phyloP scores from a whole-genome alignment of 352 stramenopile species.

The Globisporangium cylindrosporum region DNA sequence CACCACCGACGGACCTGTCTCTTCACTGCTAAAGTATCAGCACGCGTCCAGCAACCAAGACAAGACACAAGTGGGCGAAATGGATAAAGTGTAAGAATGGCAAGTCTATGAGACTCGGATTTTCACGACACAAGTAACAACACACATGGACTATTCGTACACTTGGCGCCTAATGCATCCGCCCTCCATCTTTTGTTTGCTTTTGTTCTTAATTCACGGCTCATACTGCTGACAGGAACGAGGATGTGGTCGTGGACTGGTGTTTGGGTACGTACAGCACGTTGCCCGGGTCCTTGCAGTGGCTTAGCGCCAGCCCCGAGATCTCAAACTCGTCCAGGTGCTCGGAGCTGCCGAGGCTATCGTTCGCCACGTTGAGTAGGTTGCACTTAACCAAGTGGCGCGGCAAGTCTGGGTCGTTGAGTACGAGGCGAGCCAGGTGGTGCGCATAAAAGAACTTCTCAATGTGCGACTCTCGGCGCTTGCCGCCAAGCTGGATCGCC shows the following conservation, averaged over 20 bases:
- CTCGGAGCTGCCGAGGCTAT: conserved; percentile 51
- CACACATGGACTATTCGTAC: background rate
- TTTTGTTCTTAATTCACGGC: background rate
- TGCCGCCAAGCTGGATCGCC: conserved; percentile 39
- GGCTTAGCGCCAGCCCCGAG: conserved; percentile 38
- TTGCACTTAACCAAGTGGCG: conserved; percentile 42
- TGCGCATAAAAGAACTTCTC: conserved; percentile 45
- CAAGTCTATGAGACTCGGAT: background rate
- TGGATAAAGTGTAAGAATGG: background rate
- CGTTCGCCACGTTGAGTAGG: conserved; percentile 45
- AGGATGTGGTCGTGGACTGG: conserved; percentile 9
- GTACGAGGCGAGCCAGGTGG: conserved; percentile 41
- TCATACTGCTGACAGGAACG: conserved; percentile 8
- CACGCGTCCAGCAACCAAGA: background rate
- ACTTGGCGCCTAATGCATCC: background rate
- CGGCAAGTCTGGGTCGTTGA: conserved; percentile 36
- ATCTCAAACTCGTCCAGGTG: conserved; percentile 60
- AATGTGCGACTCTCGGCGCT: conserved; percentile 37
- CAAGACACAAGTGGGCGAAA: background rate
- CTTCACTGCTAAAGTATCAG: background rate
- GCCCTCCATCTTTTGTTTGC: background rate
- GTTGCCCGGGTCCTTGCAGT: conserved; percentile 36
- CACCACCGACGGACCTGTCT: background rate
- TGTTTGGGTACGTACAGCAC: conserved; percentile 26
- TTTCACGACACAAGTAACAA: background rate